Evolutionary conservation across 75 land plant species (phyloP).

Genomic region (Cryptomeria japonica): DNA sequence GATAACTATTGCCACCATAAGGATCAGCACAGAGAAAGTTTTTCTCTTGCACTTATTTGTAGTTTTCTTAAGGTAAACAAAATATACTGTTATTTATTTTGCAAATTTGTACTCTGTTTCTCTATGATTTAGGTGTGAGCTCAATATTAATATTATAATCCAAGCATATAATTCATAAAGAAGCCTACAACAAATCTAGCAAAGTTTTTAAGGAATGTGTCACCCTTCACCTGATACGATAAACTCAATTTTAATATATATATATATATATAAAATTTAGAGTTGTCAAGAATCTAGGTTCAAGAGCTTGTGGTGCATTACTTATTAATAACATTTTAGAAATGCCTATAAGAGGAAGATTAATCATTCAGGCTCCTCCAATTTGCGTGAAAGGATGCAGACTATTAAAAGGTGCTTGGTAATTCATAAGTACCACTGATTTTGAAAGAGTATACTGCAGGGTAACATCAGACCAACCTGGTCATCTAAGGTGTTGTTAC

Average conservation of each 20-base stretch:
- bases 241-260: neutral
- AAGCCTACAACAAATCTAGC: neutral
- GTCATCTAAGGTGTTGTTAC: neutral
- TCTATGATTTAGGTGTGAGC: neutral
- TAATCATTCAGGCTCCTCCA: neutral
- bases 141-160: neutral
- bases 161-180: too few species aligned
- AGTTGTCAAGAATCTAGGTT: neutral
- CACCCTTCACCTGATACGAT: neutral
- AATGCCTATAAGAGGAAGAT: neutral
- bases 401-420: neutral
- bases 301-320: neutral
- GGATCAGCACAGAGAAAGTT: neutral
- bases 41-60: neutral
- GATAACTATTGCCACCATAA: neutral
- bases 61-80: neutral
- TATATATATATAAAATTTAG: neutral
- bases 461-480: neutral
- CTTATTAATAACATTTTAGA: neutral
- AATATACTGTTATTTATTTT: neutral
- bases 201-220: neutral
- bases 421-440: neutral
- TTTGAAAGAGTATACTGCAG: neutral
- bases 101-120: neutral
- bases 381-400: neutral